Evolutionary conservation across 225 moss, liverwort and hornwort genomes (phyloP), one percentile per base, ranked within the genome.

Genomic region (Climacium dendroides): DNA sequence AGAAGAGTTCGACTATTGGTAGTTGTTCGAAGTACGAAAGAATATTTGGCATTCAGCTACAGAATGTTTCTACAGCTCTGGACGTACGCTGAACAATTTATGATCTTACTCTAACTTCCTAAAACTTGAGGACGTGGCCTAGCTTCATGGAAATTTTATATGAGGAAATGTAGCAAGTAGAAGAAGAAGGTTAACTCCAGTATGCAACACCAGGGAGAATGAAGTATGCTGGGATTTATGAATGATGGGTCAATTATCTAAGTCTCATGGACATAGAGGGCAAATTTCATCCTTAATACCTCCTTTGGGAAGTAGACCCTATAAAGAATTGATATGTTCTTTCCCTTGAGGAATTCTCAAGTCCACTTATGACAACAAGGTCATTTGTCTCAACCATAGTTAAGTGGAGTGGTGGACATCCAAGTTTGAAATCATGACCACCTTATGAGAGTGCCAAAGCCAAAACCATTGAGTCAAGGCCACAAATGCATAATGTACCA

Each of bases 331-430:
- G 0, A 13, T 3, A 20, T 1, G 0, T 8, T 74, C 13, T 50
- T 20, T 34, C 3, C 7, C 5, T 0, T 1, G 0, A 48, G 2
- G 5, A 50, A 74, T 50, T 74, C 13, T 50, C 0, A 50, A 0
- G 13, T 13, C 5, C 13, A 1, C 0, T 7, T 19, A 22, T 14
- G 22, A 50, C 32, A 34, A 74, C 1, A 0, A 72, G 18, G 5
- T 50, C 74, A 50, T 34, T 74, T 50, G 4, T 2, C 16, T 9
- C 2, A 2, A 71, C 9, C 15, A 71, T 15, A 43, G 10, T 43
- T 43, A 28, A 2, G 0, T 15, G 10, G 10, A 71, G 48, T 48
- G 13, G 48, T 1, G 0, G 13, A 48, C 10, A 10, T 5, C 3
- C 5, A 0, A 0, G 9, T 72, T 67, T 72, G 45, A 72, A 9